These are phyloP conservation scores for Pythium sukuiense DNA, from an alignment of 352 stramenopile genomes.

Conservation along the genomic window DNA sequence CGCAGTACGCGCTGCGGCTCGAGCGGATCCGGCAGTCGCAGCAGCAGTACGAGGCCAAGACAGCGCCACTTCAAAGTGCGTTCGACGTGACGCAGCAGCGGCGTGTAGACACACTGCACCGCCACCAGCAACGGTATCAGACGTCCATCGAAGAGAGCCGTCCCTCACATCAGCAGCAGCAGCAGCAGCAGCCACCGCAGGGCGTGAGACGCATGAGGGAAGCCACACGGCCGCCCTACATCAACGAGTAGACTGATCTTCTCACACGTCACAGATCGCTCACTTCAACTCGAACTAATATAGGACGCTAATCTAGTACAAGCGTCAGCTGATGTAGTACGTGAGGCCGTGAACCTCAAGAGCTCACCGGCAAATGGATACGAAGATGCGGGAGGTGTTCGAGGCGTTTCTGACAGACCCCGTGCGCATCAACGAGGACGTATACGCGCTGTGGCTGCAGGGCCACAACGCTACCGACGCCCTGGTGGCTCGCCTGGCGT, in stretches of 20 bases:
- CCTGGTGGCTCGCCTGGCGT: constrained; percentile 46
- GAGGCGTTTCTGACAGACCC: constrained; percentile 81
- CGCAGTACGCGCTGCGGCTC: constrained; percentile 37
- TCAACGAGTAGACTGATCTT: constrained; percentile 2
- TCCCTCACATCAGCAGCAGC: not conserved
- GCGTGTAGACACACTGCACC: constrained; percentile 38
- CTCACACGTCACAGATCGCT: constrained; percentile 11
- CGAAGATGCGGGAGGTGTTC: constrained; percentile 78
- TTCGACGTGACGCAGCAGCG: constrained; percentile 38
- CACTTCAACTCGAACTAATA: not conserved
- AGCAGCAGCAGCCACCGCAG: constrained; percentile 3
- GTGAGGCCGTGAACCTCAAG: too few species aligned
- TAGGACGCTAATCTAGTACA: not conserved
- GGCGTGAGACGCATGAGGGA: not conserved
- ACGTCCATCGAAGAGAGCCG: constrained; percentile 39
- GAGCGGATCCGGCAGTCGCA: constrained; percentile 44
- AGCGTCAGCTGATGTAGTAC: not conserved
- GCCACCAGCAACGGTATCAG: constrained; percentile 43
- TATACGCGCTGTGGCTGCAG: constrained; percentile 80
- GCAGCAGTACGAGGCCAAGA: constrained; percentile 35
- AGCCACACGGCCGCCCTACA: constrained; percentile 9
- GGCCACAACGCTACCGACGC: constrained; percentile 63
- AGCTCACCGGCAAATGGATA: not conserved
- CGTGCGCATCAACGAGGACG: constrained; percentile 75
- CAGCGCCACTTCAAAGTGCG: constrained; percentile 24